Evolutionary conservation across 306 rosid species (phyloP), one percentile per base, ranked within the genome.

Genomic region (Hippophae gyantsensis): DNA sequence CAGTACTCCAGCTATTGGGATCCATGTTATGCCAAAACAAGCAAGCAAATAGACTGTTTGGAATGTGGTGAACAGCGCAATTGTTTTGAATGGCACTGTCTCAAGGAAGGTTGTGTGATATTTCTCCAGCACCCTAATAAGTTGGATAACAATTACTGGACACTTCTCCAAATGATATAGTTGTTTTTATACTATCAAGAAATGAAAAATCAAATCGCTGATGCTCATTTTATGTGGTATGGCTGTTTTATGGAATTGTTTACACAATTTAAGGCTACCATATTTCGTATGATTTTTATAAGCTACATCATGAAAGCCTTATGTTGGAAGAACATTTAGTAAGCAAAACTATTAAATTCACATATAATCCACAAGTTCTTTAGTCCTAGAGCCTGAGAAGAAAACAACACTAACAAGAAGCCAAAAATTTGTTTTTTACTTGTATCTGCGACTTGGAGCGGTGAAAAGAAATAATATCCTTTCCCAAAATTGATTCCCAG

Each of bases 401-500:
- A 52, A 42, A 56, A 57, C 9, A 63, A 57, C 47, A 48, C 26
- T 49, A 25, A 38, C 3, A 46, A 7, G 52, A 52, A 43, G 7
- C 8, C 44, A 26, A 50, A 5, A 50, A 49, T 50, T 13, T 48
- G 27, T 9, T 51, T 68, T 58, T 63, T 77, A 90, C 97, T 82
- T 90, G 86, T 84, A 90, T 90, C 97, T 76, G 76, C 97, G 86
- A 71, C 86, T 82, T 47, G 95, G 95, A 74, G 97, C 87, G 6
- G 95, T 90, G 80, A 90, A 90, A 72, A 87, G 94, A 67, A 82
- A 82, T 70, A 84, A 74, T 70, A 90, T 82, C 72, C 97, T 82
- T 77, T 90, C 97, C 97, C 97, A 90, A 62, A 82, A 90, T 56
- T 90, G 97, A 72, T 90, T 90, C 79, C 97, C 95, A 3, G 97